Evolutionary conservation across 2,329 filamentous ascomycete genomes (phyloP), one percentile per base, ranked within the genome.

Genomic region (Cladosporium austrohemisphaericum): DNA sequence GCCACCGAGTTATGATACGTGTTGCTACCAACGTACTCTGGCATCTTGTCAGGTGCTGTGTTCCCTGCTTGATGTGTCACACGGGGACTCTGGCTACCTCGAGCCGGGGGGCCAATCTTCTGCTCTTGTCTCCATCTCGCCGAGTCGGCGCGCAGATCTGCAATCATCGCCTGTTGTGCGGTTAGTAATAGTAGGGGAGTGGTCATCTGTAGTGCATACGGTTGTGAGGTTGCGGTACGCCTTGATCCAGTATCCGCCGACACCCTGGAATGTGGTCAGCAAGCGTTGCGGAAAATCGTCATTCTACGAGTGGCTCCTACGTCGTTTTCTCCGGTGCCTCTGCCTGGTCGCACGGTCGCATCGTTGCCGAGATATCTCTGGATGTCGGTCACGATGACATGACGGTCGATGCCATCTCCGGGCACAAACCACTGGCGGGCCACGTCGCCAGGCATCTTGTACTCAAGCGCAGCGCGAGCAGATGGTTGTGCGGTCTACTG

Each of bases 301-400:
- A n/a, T n/a, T n/a, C n/a, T n/a, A 20, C 37, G 36, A 31, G 16
- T 11, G 23, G 18, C 16, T 25, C 32, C 68, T 65, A 75, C 71
- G 65, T 72, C 65, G 59, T 72, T 66, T 50, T 73, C 68, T 49
- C 67, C 71, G 52, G 63, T 71, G 57, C 71, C 71, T 40, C 63
- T 56, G 41, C 73, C 73, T 32, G 74, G 74, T 57, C 70, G 68
- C 36, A 76, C 72, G 50, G 73, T 72, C 41, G 74, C 74, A 66
- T 76, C 73, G 53, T 71, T 71, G 46, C 73, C 74, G 50, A 76
- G 61, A 57, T 75, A 76, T 58, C 72, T 68, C 63, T 75, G 72
- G 57, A 76, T 76, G 63, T 76, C 73, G 56, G 72, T 72, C 40
- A 72, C 73, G 55, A 76, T 76, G 62, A 76, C 73, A 63, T 75